Percentiles rank a stretch among this genome's conserved stretches.
phyloP scores from a whole-genome alignment of 2,329 filamentous ascomycete genomes.

The Hypocrella siamensis region DNA sequence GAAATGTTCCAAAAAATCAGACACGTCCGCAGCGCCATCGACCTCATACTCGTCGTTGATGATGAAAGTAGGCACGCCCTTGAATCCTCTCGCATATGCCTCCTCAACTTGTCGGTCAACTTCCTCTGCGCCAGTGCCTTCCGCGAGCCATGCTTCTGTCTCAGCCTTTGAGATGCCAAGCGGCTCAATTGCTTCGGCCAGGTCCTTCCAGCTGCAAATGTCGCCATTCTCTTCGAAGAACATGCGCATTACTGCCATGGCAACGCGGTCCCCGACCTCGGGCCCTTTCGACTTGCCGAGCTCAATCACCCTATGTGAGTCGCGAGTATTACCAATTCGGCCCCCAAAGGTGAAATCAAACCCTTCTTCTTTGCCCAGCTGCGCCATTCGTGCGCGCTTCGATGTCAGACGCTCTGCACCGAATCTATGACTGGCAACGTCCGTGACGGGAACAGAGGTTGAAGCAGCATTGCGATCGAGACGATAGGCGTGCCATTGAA shows the following conservation, averaged over 20 bases:
- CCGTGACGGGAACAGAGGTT: conserved; percentile 26
- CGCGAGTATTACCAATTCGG: conserved; percentile 58
- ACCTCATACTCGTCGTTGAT: conserved; percentile 54
- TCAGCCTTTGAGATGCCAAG: conserved; percentile 37
- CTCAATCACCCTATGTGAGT: conserved; percentile 64
- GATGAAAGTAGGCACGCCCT: conserved; percentile 60
- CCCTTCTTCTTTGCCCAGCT: conserved; percentile 47
- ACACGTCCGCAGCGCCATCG: conserved; percentile 56
- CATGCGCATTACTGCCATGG: conserved; percentile 46
- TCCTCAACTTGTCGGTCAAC: conserved; percentile 40
- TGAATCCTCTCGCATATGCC: conserved; percentile 35
- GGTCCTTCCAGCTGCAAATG: conserved; percentile 39
- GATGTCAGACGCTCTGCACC: conserved; percentile 43
- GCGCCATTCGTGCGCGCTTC: conserved; percentile 40
- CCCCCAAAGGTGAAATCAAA: conserved; percentile 61
- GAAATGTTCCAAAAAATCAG: conserved; percentile 51
- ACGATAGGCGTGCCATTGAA: conserved; percentile 68
- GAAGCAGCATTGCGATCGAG: conserved; percentile 39
- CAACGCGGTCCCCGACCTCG: conserved; percentile 40
- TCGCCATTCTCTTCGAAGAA: conserved; percentile 53
- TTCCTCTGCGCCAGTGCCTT: conserved; percentile 36
- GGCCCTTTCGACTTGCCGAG: conserved; percentile 35
- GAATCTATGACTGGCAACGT: conserved; percentile 47
- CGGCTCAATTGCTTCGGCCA: conserved; percentile 34
- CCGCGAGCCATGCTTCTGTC: conserved; percentile 36